Percentiles rank a stretch among this genome's conserved stretches.
Evolutionary conservation across 179 eudicot genomes (phyloP).

Genomic region (Patellifolia procumbens): DNA sequence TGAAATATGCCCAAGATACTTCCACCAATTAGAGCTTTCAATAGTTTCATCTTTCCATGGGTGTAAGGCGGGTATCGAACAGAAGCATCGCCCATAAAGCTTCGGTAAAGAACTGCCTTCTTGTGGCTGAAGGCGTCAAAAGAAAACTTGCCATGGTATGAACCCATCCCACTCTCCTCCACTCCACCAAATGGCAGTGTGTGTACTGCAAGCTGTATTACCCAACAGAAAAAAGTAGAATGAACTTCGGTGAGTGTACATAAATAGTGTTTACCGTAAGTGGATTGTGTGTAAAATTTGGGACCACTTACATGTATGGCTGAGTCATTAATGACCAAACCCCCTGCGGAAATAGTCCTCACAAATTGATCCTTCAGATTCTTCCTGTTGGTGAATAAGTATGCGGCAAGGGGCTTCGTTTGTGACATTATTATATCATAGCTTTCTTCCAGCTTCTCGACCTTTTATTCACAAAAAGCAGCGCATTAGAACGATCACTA

Average conservation of each 20-base stretch:
- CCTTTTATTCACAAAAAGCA: constrained; percentile 49
- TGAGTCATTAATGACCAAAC: constrained; percentile 66
- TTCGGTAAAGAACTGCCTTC: constrained; percentile 64
- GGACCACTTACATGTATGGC: constrained; percentile 56
- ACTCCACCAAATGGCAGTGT: constrained; percentile 85
- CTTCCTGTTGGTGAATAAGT: constrained; percentile 71
- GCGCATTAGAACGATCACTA: not conserved
- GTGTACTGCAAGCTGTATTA: constrained; percentile 55
- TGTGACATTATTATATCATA: constrained; percentile 46
- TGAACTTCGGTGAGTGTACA: not conserved
- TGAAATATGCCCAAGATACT: constrained; percentile 46
- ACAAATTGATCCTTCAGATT: constrained; percentile 62
- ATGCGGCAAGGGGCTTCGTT: constrained; percentile 87
- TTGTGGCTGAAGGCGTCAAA: constrained; percentile 85
- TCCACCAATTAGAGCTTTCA: constrained; percentile 60
- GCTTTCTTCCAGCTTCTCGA: constrained; percentile 64
- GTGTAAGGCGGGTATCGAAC: constrained; percentile 89
- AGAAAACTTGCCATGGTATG: constrained; percentile 81
- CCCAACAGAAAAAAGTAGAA: not conserved
- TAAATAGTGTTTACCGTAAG: too few relatives aligned
- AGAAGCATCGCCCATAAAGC: constrained; percentile 55
- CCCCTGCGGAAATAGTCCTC: constrained; percentile 61
- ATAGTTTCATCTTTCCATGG: constrained; percentile 44
- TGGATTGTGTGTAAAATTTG: constrained; percentile 5
- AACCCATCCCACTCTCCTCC: constrained; percentile 77